These are phyloP conservation scores for Ramalina peruviana DNA, from an alignment of 495 filamentous ascomycete species.

Conservation along the genomic window DNA sequence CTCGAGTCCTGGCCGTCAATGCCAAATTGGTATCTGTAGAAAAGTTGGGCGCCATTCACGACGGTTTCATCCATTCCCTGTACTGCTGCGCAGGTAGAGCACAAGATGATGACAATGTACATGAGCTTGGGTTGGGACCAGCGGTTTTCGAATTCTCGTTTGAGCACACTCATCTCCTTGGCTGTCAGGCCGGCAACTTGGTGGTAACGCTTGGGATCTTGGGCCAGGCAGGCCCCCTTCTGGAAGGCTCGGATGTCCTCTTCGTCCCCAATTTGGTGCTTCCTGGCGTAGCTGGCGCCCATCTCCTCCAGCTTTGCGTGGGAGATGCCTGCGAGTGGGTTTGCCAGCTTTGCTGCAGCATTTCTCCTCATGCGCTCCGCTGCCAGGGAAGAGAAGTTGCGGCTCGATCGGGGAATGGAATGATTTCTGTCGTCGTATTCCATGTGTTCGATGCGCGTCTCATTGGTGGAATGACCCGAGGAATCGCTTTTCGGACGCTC, in stretches of 20 bases:
- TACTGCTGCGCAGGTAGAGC: slow-evolving; percentile 49
- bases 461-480: not conserved
- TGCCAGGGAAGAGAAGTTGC: slow-evolving; percentile 14
- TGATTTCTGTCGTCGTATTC: slow-evolving; percentile 11
- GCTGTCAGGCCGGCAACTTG: slow-evolving; percentile 38
- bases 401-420: not conserved
- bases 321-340: slow-evolving; percentile 53
- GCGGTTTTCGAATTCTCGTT: slow-evolving; percentile 49
- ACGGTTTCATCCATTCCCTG: slow-evolving; percentile 71
- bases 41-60: slow-evolving; percentile 66
- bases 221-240: slow-evolving; percentile 59
- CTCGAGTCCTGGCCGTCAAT: slow-evolving; percentile 20
- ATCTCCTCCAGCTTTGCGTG: slow-evolving; percentile 43
- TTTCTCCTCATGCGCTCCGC: slow-evolving; percentile 39
- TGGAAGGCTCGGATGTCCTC: slow-evolving; percentile 54
- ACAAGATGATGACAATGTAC: slow-evolving; percentile 52
- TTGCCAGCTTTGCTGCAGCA: slow-evolving; percentile 48
- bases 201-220: slow-evolving; percentile 40
- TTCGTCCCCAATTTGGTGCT: slow-evolving; percentile 44
- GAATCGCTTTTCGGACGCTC: not conserved
- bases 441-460: not conserved
- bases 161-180: slow-evolving; percentile 43
- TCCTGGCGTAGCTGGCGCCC: slow-evolving; percentile 52
- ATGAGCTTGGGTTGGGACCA: slow-evolving; percentile 62
- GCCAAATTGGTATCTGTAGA: slow-evolving; percentile 56